phyloP scores from a whole-genome alignment of 805 yeast species.

The Starmerella stigmatis region DNA sequence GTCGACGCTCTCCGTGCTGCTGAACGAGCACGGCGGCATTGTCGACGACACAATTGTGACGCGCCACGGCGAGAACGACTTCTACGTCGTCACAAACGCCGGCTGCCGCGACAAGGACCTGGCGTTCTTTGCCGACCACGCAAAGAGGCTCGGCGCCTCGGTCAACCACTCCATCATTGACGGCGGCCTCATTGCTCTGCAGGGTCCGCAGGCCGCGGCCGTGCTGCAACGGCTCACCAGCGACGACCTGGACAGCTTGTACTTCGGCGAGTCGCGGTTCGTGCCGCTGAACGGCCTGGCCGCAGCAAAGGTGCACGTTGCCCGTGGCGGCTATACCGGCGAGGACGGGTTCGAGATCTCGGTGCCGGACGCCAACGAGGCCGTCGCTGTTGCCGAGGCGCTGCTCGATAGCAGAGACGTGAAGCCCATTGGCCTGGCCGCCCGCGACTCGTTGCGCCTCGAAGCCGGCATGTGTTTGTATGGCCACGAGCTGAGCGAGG shows the following conservation, averaged over 20 bases:
- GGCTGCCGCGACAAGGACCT: conserved; percentile 82
- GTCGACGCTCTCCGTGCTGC: conserved; percentile 67
- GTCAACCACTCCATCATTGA: conserved; percentile 40
- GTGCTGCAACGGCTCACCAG: conserved; percentile 55
- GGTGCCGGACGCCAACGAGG: conserved; percentile 44
- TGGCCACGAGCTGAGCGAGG: conserved; percentile 80
- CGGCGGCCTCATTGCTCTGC: conserved; percentile 76
- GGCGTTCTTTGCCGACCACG: conserved; percentile 48
- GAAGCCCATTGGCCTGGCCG: conserved; percentile 92
- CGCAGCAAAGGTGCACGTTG: conserved; percentile 49
- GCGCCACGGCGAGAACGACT: conserved; percentile 58
- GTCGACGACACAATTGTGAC: conserved; percentile 90
- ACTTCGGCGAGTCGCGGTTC: conserved; percentile 61
- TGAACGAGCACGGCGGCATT: conserved; percentile 68
- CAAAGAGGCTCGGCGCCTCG: conserved; percentile 35
- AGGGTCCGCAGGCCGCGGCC: conserved; percentile 78
- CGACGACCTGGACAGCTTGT: conserved; percentile 47
- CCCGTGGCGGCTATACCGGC: conserved; percentile 96
- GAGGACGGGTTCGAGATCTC: conserved; percentile 96
- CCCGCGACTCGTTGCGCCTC: conserved; percentile 85
- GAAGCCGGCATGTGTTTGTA: conserved; percentile 99
- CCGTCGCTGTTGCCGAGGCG: conserved; percentile 51
- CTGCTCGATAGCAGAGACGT: conserved; percentile 46
- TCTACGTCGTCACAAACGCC: conserved; percentile 89
- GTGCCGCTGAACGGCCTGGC: conserved; percentile 32